A percentile compares a stretch with the other conserved stretches of the same genome.
phyloP scores from a whole-genome alignment of 148 eudicot species.

The Tetragonia tetragonoides region DNA sequence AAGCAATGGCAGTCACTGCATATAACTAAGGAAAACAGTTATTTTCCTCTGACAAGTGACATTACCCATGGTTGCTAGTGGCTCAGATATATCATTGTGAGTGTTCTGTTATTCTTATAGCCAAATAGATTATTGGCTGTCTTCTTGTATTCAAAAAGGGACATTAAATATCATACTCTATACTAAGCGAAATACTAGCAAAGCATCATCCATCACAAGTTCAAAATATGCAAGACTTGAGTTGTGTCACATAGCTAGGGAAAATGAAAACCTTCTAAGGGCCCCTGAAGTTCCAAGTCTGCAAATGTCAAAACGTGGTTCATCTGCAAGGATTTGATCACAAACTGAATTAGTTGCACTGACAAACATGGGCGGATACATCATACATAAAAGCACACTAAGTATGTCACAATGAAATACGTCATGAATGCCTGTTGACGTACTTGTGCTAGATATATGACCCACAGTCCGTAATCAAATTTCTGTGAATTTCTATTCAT shows the following conservation, averaged over 20 bases:
- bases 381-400: too few relatives aligned
- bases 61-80: background rate
- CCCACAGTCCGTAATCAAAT: too few relatives aligned
- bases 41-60: too few relatives aligned
- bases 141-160: background rate
- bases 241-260: background rate
- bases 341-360: background rate
- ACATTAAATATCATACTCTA: too few relatives aligned
- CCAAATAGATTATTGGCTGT: background rate
- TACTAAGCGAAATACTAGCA: background rate
- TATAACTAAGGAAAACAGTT: too few relatives aligned
- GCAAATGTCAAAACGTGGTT: conserved; percentile 24
- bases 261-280: conserved; percentile 28
- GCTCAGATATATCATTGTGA: background rate
- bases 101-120: background rate
- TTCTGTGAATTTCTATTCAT: too few relatives aligned
- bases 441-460: too few relatives aligned
- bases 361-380: background rate
- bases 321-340: conserved; percentile 22
- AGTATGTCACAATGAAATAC: too few relatives aligned
- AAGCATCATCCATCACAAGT: background rate
- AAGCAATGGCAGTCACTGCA: too few relatives aligned
- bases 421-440: too few relatives aligned
- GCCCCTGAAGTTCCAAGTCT: conserved; percentile 15
- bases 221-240: background rate